Evolutionary conservation across 352 stramenopile species (phyloP).

Genomic region (Plasmopara halstedii): DNA sequence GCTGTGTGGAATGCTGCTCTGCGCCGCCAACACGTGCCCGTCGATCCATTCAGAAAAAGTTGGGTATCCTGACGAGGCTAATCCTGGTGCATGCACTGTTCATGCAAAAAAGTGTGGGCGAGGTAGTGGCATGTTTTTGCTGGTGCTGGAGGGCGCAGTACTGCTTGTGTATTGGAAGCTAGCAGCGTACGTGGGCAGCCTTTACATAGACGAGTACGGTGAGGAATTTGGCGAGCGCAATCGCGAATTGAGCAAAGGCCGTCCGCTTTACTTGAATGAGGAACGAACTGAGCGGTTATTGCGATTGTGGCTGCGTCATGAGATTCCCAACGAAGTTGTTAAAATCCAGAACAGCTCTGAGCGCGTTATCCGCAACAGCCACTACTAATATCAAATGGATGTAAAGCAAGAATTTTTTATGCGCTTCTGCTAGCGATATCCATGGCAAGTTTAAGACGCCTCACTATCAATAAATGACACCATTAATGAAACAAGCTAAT

Average conservation of each 20-base stretch:
- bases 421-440: conserved; percentile 4
- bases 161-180: conserved; percentile 84
- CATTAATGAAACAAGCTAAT: no score
- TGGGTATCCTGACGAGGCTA: conserved; percentile 69
- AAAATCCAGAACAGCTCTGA: conserved; percentile 87
- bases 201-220: conserved; percentile 85
- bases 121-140: conserved; percentile 72
- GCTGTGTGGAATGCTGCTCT: conserved; percentile 74
- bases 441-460: conserved; percentile 14
- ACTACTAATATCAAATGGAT: conserved; percentile 44
- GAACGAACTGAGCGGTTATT: conserved; percentile 63
- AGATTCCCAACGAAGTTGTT: conserved; percentile 83
- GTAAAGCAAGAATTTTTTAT: conserved; percentile 3
- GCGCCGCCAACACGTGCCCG: conserved; percentile 73
- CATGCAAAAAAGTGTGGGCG: conserved; percentile 82
- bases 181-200: conserved; percentile 69
- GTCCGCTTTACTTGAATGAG: conserved; percentile 71
- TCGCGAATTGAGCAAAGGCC: conserved; percentile 70
- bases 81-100: conserved; percentile 73
- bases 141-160: conserved; percentile 78
- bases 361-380: conserved; percentile 80
- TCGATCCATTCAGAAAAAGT: conserved; percentile 61
- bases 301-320: conserved; percentile 68
- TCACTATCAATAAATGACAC: no score
- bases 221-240: conserved; percentile 84